Base-by-base conservation (phyloP, 192 early-diverging fungal species). In the Glomus cerebriforme region DNA sequence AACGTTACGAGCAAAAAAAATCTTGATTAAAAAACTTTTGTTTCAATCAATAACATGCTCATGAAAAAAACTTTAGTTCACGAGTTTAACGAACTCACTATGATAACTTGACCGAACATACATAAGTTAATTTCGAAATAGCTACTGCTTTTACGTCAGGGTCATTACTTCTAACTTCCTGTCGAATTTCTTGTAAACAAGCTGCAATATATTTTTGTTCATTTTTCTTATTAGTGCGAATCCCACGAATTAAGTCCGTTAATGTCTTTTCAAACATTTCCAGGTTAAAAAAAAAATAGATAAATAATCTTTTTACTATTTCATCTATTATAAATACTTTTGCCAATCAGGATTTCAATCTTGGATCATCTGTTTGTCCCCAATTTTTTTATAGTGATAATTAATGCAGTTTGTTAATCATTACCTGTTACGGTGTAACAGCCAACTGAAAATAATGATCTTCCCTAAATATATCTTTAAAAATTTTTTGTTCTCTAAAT, bases 161-260 rank as follows among this genome's bases (percentile, higher is more conserved):
- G 83, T 97, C 96, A 84, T 93, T 96, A 58, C 84, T 84, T 77
- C 91, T 91, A 45, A 98, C 88, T 80, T 99, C 96, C 63, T 86
- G 86, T 29, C 94, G 94, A 79, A 96, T 96, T 85, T 99, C 97
- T 79, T 95, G 92, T 45, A 99, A 84, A 69, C 93, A 93, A 8
- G 84, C 87, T 24, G 91, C 86, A 80, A 99, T 96, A 86, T 95
- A 99, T 59, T 89, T 87, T 74, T 93, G 90, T 82, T 98, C 93
- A 82, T 93, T 93, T 81, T 91, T 92, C 82, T 94, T 94, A 87
- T 95, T 94, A 68, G 93, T 92, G 31, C 98, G 91, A 47, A 99
- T 94, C 31, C 97, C 97, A 69, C 97, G 91, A 81, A 99, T 98
- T 59, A 99, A 86, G 86, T 97, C 96, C 12, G 93, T 87, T n/a